Evolutionary conservation across 148 eudicot genomes (phyloP).

Genomic region (Simmondsia chinensis): DNA sequence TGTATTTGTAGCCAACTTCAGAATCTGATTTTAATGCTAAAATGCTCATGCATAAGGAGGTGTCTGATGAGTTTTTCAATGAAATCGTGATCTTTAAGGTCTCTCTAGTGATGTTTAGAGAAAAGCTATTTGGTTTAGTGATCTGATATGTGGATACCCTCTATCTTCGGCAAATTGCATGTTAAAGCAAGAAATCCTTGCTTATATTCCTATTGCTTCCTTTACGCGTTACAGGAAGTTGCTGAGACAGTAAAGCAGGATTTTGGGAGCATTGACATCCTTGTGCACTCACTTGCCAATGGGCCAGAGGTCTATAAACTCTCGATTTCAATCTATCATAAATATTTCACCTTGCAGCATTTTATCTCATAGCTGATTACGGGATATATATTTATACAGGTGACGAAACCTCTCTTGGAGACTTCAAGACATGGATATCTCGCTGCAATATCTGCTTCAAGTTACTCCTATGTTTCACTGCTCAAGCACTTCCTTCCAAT

Average conservation of each 20-base stretch:
- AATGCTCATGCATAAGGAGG: too few relatives aligned
- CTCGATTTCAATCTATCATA: not conserved
- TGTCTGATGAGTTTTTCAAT: too few relatives aligned
- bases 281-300: constrained; percentile 95
- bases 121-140: too few relatives aligned
- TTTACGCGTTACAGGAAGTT: constrained; percentile 48
- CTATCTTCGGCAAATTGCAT: too few relatives aligned
- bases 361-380: constrained; percentile 6
- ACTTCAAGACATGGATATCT: constrained; percentile 87
- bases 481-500: constrained; percentile 88
- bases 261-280: constrained; percentile 91
- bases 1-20: too few relatives aligned
- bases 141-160: too few relatives aligned
- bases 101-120: too few relatives aligned
- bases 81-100: too few relatives aligned
- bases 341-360: not conserved
- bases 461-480: constrained; percentile 87
- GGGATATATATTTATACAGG: constrained; percentile 27
- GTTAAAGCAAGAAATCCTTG: too few relatives aligned
- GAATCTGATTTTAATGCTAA: too few relatives aligned
- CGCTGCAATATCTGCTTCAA: constrained; percentile 94
- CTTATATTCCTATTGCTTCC: constrained; percentile 2
- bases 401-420: constrained; percentile 83
- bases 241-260: constrained; percentile 76
- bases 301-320: constrained; percentile 71